Percentiles rank a stretch among this genome's conserved stretches.
phyloP scores from a whole-genome alignment of 495 filamentous ascomycete genomes.

The Apodospora peruviana region DNA sequence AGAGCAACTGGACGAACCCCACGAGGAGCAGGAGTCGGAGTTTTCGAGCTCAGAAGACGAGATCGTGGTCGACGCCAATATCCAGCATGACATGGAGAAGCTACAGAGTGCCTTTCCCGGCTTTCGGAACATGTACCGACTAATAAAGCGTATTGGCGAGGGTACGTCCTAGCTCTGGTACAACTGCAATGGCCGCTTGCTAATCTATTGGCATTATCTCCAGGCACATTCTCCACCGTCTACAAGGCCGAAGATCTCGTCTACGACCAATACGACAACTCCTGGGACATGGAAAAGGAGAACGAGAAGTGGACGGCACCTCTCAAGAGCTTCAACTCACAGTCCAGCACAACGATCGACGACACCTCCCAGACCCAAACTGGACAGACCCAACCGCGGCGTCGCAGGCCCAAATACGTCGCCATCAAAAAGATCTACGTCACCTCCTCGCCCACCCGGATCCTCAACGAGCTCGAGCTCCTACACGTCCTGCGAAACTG shows the following conservation, averaged over 20 bases:
- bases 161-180: conserved; percentile 43
- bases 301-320: conserved; percentile 57
- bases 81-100: conserved; percentile 79
- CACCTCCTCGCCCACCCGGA: conserved; percentile 85
- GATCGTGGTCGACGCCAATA: conserved; percentile 65
- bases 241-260: conserved; percentile 97
- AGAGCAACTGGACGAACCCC: conserved; percentile 25
- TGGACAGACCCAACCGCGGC: conserved; percentile 14
- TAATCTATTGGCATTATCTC: neutral
- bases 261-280: conserved; percentile 77
- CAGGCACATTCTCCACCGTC: conserved; percentile 95
- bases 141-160: conserved; percentile 97
- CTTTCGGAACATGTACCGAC: conserved; percentile 74
- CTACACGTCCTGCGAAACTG: conserved; percentile 85
- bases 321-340: conserved; percentile 33
- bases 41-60: conserved; percentile 53
- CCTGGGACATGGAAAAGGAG: conserved; percentile 74
- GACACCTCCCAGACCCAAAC: neutral
- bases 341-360: conserved; percentile 21
- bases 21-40: conserved; percentile 43
- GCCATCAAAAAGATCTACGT: conserved; percentile 99
- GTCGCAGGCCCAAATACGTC: conserved; percentile 65
- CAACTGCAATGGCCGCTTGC: neutral
- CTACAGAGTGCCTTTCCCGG: conserved; percentile 76
- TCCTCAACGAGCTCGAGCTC: conserved; percentile 94